Percentiles rank a stretch among this genome's conserved stretches.
These are phyloP conservation scores for Striga hermonthica DNA, from an alignment of 305 asterid genomes.

Conservation along the genomic window DNA sequence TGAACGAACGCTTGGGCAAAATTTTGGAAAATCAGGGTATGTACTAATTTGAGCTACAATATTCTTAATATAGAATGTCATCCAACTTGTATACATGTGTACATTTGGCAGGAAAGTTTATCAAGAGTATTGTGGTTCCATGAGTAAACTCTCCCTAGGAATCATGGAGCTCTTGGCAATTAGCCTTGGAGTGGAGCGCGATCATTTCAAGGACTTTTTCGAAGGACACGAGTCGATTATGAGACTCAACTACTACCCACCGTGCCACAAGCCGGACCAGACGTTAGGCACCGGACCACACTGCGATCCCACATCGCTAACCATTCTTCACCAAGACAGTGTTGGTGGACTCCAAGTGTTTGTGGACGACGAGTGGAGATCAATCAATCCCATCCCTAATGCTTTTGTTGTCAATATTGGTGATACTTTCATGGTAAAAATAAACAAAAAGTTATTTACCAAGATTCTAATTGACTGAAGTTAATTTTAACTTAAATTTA, in stretches of 20 bases:
- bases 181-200: conserved; percentile 56
- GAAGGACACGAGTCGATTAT: conserved; percentile 72
- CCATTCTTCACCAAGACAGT: conserved; percentile 77
- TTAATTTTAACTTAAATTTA: neutral
- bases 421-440: conserved; percentile 79
- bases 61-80: no score
- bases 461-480: no score
- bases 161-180: conserved; percentile 78
- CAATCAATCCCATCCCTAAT: conserved; percentile 47
- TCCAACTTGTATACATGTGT: no score
- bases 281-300: conserved; percentile 87
- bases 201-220: conserved; percentile 49
- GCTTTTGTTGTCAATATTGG: conserved; percentile 86
- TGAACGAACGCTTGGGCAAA: conserved; percentile 41
- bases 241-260: conserved; percentile 83
- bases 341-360: conserved; percentile 81
- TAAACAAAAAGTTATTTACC: neutral
- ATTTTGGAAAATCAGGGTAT: conserved; percentile 60
- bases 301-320: conserved; percentile 79
- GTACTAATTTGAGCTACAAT: neutral
- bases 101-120: conserved; percentile 47
- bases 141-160: conserved; percentile 65
- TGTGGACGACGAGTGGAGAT: conserved; percentile 66
- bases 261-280: conserved; percentile 69
- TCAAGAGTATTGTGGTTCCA: conserved; percentile 61